Conservation (phyloP, 2,329 filamentous ascomycete genomes). For the Pseudogymnoascus sp. region DNA sequence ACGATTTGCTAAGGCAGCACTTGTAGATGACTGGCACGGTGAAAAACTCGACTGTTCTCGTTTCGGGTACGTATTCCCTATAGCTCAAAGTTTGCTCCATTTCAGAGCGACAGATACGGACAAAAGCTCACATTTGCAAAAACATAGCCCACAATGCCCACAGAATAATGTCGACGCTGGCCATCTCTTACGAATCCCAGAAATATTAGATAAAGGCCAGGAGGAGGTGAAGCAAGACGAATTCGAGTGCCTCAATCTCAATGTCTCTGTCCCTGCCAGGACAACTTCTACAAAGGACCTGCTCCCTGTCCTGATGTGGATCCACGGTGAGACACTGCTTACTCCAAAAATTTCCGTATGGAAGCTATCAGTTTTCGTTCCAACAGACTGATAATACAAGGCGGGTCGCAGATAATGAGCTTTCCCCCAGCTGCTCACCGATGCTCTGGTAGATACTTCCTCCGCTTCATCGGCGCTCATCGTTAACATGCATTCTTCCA, state of each 20-base stretch:
- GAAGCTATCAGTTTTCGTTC: not conserved
- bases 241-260: slow-evolving; percentile 11
- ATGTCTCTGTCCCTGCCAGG: slow-evolving; percentile 6
- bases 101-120: not conserved
- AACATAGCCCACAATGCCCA: slow-evolving; percentile 12
- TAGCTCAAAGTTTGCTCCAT: too few relatives aligned
- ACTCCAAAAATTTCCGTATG: not conserved
- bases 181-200: slow-evolving; percentile 11
- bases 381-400: not conserved
- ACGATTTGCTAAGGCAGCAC: too few relatives aligned
- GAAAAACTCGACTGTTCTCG: slow-evolving; percentile 3
- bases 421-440: slow-evolving; percentile 4
- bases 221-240: slow-evolving; percentile 5
- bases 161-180: slow-evolving; percentile 9
- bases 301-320: slow-evolving; percentile 12
- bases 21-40: not conserved
- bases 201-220: not conserved
- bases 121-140: not conserved
- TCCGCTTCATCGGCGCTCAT: too few relatives aligned
- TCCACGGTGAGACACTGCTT: slow-evolving; percentile 8
- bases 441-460: too few relatives aligned
- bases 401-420: slow-evolving; percentile 12
- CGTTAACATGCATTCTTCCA: too few relatives aligned
- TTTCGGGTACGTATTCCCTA: slow-evolving; percentile 1
- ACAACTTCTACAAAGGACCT: not conserved